Conservation (phyloP, 2,329 filamentous ascomycete genomes). For the Pyrenochaeta sp. region DNA sequence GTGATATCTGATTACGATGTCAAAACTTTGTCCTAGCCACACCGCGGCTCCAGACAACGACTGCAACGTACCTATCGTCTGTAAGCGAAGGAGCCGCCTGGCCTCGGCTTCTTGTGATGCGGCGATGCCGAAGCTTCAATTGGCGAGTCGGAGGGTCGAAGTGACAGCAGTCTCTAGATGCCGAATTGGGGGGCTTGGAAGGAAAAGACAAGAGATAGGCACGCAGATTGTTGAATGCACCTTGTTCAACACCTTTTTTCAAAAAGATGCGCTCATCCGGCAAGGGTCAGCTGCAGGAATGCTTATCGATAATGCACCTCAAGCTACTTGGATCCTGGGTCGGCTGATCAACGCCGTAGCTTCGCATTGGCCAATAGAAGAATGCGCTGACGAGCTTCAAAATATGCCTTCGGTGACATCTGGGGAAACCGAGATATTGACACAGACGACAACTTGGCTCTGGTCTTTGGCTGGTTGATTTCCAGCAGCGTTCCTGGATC, state of each 20-base stretch:
- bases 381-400: slow-evolving; percentile 5
- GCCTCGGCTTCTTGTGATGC: slow-evolving; percentile 49
- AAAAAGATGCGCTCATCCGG: slow-evolving; percentile 28
- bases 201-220: slow-evolving; percentile 5
- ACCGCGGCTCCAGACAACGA: slow-evolving; percentile 29
- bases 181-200: not conserved
- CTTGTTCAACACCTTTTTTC: slow-evolving; percentile 20
- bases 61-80: slow-evolving; percentile 25
- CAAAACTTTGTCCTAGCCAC: slow-evolving; percentile 22
- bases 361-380: slow-evolving; percentile 32
- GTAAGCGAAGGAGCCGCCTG: slow-evolving; percentile 25
- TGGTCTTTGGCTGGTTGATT: slow-evolving; percentile 1
- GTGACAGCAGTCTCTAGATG: slow-evolving; percentile 7
- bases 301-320: slow-evolving; percentile 38
- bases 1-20: slow-evolving; percentile 17
- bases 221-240: slow-evolving; percentile 26
- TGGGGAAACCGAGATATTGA: slow-evolving; percentile 3
- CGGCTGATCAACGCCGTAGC: slow-evolving; percentile 35
- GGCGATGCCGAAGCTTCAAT: slow-evolving; percentile 32
- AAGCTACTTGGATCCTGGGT: slow-evolving; percentile 13
- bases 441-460: slow-evolving; percentile 10
- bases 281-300: slow-evolving; percentile 24
- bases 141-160: slow-evolving; percentile 21
- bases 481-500: not conserved
- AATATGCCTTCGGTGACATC: not conserved